Conservation (phyloP, 176 grass and related monocot species). For the Oryza australiensis region DNA sequence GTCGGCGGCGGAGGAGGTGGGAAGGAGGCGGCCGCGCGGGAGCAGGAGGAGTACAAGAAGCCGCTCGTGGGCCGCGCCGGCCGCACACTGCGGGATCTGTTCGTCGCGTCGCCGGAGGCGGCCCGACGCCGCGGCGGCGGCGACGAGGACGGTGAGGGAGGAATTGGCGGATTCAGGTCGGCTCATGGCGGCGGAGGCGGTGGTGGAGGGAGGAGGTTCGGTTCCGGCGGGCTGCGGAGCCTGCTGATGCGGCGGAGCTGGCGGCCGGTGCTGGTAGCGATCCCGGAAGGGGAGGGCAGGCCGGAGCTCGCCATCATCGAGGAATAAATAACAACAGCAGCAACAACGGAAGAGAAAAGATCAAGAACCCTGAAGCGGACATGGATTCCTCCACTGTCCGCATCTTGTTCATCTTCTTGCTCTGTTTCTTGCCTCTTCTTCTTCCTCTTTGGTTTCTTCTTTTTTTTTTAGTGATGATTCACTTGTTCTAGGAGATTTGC, state of each 20-base stretch:
- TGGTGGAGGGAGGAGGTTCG: constrained; percentile 25
- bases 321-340: background rate
- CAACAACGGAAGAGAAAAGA: no score
- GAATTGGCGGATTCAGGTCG: background rate
- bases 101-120: constrained; percentile 58
- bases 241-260: constrained; percentile 59
- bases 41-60: constrained; percentile 48
- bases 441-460: background rate
- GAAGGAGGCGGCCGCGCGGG: background rate
- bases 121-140: constrained; percentile 19
- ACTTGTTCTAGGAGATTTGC: background rate
- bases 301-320: constrained; percentile 38
- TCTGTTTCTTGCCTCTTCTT: background rate
- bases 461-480: background rate
- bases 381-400: background rate
- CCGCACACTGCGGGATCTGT: constrained; percentile 71
- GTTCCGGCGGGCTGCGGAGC: constrained; percentile 39
- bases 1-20: no score
- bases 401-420: background rate
- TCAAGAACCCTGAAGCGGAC: background rate
- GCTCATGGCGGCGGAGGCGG: background rate
- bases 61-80: constrained; percentile 28
- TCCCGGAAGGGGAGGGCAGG: constrained; percentile 46
- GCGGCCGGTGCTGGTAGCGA: constrained; percentile 53
- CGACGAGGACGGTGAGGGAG: background rate